Base-by-base conservation (phyloP, 2,329 filamentous ascomycete species). In the Coniosporium tulheliwenetii region DNA sequence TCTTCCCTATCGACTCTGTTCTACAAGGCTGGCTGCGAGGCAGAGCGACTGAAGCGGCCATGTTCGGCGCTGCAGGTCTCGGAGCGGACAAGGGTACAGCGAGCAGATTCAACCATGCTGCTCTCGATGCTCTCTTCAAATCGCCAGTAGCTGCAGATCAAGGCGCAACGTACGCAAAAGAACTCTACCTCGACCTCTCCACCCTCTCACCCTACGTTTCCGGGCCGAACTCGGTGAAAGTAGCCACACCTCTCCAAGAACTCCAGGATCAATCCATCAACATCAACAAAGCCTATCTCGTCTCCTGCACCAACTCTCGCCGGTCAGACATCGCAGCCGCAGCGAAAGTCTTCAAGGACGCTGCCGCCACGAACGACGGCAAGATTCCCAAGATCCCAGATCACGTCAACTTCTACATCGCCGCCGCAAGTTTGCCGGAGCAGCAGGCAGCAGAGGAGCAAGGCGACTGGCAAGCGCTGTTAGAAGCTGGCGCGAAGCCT, bases 151-250 rank as follows among this genome's bases (percentile, higher is more conserved):
- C 55, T 1, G 84, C 87, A 2, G 87, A 95, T 53, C 73, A 72
- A 10, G 82, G 77, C 8, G 87, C 86, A 1, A 68, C 66, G 5
- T 96, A 95, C 49, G 81, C 85, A 41, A 95, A 96, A 61, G 65
- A 79, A 34, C 69, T 94, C 0, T 86, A 82, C 56, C 66, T 95
- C 5, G 76, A 94, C 56, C 71, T 95, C 1, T 84, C 81, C 0
- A 87, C 85, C 0, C 71, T 95, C 0, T 81, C 84, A 0, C 87
- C 87, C 0, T 87, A 82, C 42, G 78, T 95, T 8, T 71, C 86
- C 0, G 87, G 89, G 0, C 89, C 89, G 1, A 94, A 95, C 62
- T 87, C 82, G 0, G 85, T 94, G 53, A 95, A 95, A 60, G 65
- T 94, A 0, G 77, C 81, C 0, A 93, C 79, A 0, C 85, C 89